Evolutionary conservation across 495 filamentous ascomycete species (phyloP), one percentile per base, ranked within the genome.

Genomic region (Podospora conica): DNA sequence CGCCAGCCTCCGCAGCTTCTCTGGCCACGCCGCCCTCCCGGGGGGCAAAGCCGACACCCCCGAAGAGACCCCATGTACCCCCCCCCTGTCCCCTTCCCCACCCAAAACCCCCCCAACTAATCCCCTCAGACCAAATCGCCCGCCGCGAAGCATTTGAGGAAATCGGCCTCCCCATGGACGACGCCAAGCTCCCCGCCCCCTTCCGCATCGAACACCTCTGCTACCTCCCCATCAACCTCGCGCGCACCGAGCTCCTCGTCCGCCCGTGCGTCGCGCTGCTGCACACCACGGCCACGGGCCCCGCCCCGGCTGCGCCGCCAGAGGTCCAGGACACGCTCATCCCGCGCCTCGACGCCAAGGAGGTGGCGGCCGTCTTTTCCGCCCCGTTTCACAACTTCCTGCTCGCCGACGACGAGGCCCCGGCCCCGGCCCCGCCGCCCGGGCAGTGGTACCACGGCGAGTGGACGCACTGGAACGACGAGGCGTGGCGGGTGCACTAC

Each of bases 361-460:
- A 97, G 77, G 93, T 97, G 1, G 91, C 91, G 3, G 90, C 90
- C n/a, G 91, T 96, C 23, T 97, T 96, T 76, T 90, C 90, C 10
- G 91, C 90, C 56, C 89, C 89, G 1, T 90, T 97, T 70, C 83
- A 85, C 66, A 85, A 90, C 68, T 96, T 96, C 70, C 73, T 95
- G 28, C 71, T 70, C 1, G 54, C 66, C 29, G 73, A 73, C 25
- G 87, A 89, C 69, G 83, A 86, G n/a, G n/a, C n/a, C n/a, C n/a
- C n/a, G n/a, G n/a, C 57, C 64, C 33, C 61, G 66, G 71, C 23
- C 7, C 10, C 74, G 5, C 69, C 83, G 8, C 78, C 78, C 2
- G 83, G 89, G 12, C 82, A 85, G 60, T 93, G 89, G 89, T 90
- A 91, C 75, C 76, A 83, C 56, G 85, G 86, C 31, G 76, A 77